Percentiles rank a stretch among this genome's conserved stretches.
Evolutionary conservation across 2,329 filamentous ascomycete genomes (phyloP).

Genomic region (Sporothrix euskadiensis): DNA sequence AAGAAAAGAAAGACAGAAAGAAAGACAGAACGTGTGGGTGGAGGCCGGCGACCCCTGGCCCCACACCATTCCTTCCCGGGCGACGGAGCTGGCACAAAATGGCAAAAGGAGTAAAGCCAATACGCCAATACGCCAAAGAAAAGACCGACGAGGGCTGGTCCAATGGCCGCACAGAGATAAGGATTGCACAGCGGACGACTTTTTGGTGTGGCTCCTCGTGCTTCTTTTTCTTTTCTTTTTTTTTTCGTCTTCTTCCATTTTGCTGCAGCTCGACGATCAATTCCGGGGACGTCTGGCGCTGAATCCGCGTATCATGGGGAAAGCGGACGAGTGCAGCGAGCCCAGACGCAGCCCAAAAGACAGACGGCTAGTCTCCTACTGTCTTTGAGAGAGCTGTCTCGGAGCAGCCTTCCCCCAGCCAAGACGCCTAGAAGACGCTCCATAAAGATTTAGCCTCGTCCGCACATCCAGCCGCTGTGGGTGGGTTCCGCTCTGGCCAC

Average conservation of each 20-base stretch:
- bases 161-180: slow-evolving; percentile 16
- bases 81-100: slow-evolving; percentile 1
- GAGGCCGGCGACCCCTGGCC: slow-evolving; percentile 19
- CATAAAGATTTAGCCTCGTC: background rate
- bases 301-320: background rate
- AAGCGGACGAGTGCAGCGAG: background rate
- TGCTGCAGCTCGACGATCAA: background rate
- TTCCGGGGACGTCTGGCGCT: background rate
- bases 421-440: background rate
- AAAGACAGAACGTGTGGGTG: background rate
- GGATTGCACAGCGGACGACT: background rate
- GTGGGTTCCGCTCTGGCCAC: slow-evolving; percentile 4
- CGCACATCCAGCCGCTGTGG: background rate
- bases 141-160: background rate
- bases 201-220: background rate
- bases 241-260: background rate
- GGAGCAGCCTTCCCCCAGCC: slow-evolving; percentile 3
- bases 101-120: background rate
- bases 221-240: background rate
- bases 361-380: too few species aligned
- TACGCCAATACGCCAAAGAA: background rate
- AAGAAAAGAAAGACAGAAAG: background rate
- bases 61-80: slow-evolving; percentile 5
- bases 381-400: background rate
- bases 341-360: background rate